Evolutionary conservation across 1,139 yeast genomes (phyloP), one percentile per base, ranked within the genome.

Genomic region (Diutina mesorugosa): DNA sequence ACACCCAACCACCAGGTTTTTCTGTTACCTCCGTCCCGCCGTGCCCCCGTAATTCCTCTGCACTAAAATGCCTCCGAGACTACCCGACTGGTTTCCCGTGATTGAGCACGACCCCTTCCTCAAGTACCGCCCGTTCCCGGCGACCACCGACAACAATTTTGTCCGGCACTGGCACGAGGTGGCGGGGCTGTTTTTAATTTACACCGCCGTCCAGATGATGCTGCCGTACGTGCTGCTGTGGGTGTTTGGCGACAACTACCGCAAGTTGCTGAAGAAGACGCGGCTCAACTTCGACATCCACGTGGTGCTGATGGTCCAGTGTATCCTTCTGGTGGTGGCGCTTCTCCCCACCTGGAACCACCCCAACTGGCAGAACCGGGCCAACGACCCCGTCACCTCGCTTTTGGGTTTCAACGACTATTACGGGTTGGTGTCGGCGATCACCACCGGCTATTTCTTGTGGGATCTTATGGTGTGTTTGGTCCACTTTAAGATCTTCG

Each of bases 271-370:
- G 45, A 62, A 64, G 41, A 79, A 81, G 60, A 76, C 79, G 45
- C 74, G 74, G 64, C 68, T 85, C 63, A 91, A 93, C 68, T 89
- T 89, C 65, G 95, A 90, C 67, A 85, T 91, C 62, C 97, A 93
- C 68, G 79, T 87, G 26, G 97, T 90, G 3, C 89, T 98, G 2
- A 87, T 87, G 81, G 77, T 90, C 48, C 97, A 93, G 69, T 80
- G 91, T 57, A 58, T 84, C 3, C 61, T 85, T 51, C 84, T 90
- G 55, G 65, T 86, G 56, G 64, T 67, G 7, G 64, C 82, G 9
- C 76, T 84, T 50, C 64, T 79, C 51, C 93, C 93, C 0, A 72
- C 84, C 67, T 83, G 86, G 72, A 71, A 73, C 61, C 81, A 80
- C 61, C 74, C 77, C 2, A 68, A 70, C 55, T 71, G 74, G 58